These are phyloP conservation scores for Pythium plurisporium DNA, from an alignment of 352 stramenopile species.

Conservation along the genomic window DNA sequence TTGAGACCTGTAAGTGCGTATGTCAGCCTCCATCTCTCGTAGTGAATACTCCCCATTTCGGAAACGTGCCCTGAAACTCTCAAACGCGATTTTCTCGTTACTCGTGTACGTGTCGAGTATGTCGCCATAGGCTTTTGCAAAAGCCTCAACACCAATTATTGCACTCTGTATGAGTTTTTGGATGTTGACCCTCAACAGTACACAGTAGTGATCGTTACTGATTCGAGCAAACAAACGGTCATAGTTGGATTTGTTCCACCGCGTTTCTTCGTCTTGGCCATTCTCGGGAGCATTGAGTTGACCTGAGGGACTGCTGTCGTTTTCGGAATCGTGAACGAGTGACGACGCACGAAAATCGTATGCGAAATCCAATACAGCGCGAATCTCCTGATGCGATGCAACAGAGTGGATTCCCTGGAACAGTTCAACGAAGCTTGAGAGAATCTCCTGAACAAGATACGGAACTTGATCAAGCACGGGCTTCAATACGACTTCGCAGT, in stretches of 20 bases:
- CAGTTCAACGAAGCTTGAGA: slow-evolving; percentile 33
- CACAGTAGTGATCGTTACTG: slow-evolving; percentile 29
- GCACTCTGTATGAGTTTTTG: slow-evolving; percentile 33
- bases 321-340: slow-evolving; percentile 6
- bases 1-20: slow-evolving; percentile 34
- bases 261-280: slow-evolving; percentile 3
- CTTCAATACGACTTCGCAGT: slow-evolving; percentile 29
- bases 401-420: slow-evolving; percentile 41
- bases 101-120: slow-evolving; percentile 30
- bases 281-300: background rate
- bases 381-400: slow-evolving; percentile 33
- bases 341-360: slow-evolving; percentile 35
- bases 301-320: background rate
- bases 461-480: slow-evolving; percentile 32
- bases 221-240: slow-evolving; percentile 33
- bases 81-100: slow-evolving; percentile 51
- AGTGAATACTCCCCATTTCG: slow-evolving; percentile 41
- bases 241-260: slow-evolving; percentile 22
- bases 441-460: slow-evolving; percentile 21
- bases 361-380: slow-evolving; percentile 42
- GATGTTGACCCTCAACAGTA: slow-evolving; percentile 33
- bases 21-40: slow-evolving; percentile 34
- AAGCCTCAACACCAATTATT: slow-evolving; percentile 16
- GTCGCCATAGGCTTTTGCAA: slow-evolving; percentile 32
- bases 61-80: slow-evolving; percentile 37